These are phyloP conservation scores for Anthracocystis panici-leucophaei DNA, from an alignment of 1,284 basidiomycete genomes.

Conservation along the genomic window DNA sequence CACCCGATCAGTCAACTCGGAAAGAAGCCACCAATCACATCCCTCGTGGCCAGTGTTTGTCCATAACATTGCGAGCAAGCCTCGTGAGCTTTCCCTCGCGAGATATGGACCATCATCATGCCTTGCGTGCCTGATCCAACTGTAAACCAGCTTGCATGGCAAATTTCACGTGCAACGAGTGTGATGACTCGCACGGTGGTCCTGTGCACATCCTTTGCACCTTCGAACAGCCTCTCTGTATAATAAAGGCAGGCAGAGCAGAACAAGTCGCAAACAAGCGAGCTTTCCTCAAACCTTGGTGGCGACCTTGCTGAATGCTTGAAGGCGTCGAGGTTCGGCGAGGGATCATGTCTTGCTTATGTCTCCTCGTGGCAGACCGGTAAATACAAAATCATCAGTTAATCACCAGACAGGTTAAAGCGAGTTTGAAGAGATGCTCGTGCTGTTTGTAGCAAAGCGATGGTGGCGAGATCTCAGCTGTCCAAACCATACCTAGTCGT, in stretches of 20 bases:
- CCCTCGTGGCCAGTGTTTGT: neutral
- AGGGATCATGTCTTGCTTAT: no score
- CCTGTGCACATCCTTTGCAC: neutral
- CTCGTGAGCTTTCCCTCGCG: neutral
- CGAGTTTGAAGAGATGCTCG: neutral
- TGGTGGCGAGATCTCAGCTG: constrained; percentile 2
- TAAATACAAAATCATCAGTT: neutral
- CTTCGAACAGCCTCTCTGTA: neutral
- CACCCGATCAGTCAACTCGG: neutral
- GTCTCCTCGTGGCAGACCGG: no score
- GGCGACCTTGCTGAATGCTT: no score
- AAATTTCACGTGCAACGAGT: neutral
- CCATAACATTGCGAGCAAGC: neutral
- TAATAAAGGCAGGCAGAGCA: no score
- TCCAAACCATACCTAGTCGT: neutral
- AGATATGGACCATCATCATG: neutral
- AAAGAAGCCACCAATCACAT: neutral
- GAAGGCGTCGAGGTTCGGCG: no score
- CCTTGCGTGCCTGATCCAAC: neutral
- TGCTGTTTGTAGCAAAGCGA: neutral
- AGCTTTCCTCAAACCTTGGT: no score
- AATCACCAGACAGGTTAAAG: neutral
- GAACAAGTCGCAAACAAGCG: no score
- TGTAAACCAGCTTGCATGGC: neutral
- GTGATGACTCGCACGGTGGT: neutral